These are phyloP conservation scores for Hemileccinum impolitum DNA, from an alignment of 768 basidiomycete species.

Conservation along the genomic window DNA sequence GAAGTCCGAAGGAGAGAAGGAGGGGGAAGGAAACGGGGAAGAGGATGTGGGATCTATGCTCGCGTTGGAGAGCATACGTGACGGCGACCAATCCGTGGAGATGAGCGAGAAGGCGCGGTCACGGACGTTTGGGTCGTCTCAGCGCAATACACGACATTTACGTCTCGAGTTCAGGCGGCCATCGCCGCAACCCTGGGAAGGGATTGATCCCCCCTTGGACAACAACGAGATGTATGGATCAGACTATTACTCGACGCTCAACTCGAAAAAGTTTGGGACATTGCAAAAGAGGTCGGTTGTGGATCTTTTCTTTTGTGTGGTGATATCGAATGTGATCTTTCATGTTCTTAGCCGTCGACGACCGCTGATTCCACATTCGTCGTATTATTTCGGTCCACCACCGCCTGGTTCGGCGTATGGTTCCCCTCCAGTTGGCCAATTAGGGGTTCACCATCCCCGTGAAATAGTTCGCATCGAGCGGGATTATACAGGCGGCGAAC, in stretches of 20 bases:
- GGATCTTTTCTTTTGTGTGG: neutral
- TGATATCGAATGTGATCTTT: slow-evolving; percentile 8
- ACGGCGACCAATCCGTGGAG: slow-evolving; percentile 9
- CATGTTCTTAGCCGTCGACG: slow-evolving; percentile 35
- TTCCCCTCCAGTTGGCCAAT: slow-evolving; percentile 74
- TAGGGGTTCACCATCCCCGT: slow-evolving; percentile 86
- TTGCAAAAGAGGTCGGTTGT: slow-evolving; percentile 40
- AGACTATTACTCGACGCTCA: slow-evolving; percentile 43
- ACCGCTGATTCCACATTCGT: slow-evolving; percentile 66
- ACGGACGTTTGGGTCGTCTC: slow-evolving; percentile 18
- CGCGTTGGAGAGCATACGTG: slow-evolving; percentile 9
- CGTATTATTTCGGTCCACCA: slow-evolving; percentile 84
- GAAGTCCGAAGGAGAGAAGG: slow-evolving; percentile 2
- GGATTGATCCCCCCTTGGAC: slow-evolving; percentile 45
- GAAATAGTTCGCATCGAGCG: slow-evolving; percentile 91
- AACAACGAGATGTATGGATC: slow-evolving; percentile 30
- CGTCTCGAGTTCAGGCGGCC: slow-evolving; percentile 47
- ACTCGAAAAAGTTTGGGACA: slow-evolving; percentile 41
- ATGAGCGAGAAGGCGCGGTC: slow-evolving; percentile 27
- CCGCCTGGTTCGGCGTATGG: slow-evolving; percentile 76
- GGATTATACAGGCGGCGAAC: slow-evolving; percentile 88
- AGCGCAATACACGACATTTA: slow-evolving; percentile 41
- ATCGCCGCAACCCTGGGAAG: slow-evolving; percentile 69
- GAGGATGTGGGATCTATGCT: slow-evolving; percentile 15
- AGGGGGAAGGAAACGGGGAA: slow-evolving; percentile 13